Evolutionary conservation across 2,329 filamentous ascomycete genomes (phyloP), one percentile per base, ranked within the genome.

Genomic region (Periglandula ipomoeae): DNA sequence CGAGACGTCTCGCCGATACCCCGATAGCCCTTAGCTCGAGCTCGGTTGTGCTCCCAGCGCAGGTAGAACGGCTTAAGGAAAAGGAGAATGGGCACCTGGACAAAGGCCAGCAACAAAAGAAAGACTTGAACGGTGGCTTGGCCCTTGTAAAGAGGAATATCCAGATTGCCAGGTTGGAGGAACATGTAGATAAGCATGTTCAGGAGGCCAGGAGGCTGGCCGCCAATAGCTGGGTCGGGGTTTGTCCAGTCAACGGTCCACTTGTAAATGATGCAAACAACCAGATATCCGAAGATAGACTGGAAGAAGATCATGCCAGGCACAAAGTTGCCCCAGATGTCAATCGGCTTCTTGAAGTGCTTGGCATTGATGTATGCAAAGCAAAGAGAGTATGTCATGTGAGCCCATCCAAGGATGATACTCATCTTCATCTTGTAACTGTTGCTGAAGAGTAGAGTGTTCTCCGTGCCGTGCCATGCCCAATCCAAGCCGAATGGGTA

Each of bases 121-220:
- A 87, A 65, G 11, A 88, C 71, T 67, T 98, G 93, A 0, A 98
- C 77, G 2, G 65, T 65, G 13, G 74, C 78, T 66, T 98, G 93
- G 38, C 87, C 87, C 20, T 72, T 65, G 65, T 95, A 98, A 5
- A 98, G 75, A 45, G 76, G 76, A 52, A 88, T 79, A 44, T 87
- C 84, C 15, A 84, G 63, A 0, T 68, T 86, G 46, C 89, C 89
- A 3, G 93, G 93, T 55, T 84, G 82, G 57, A 98, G 71, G 74
- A 98, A 98, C 94, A 98, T 98, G 78, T 96, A 96, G 62, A 98
- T 98, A 61, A 98, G 76, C 91, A 97, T 97, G 78, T 98, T 98
- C 53, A 98, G 73, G 52, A 98, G 75, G 60, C 89, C 89, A 2
- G 94, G 93, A 1, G 94, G 88, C 53, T 80, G 76, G 38, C 75